Evolutionary conservation across 495 filamentous ascomycete species (phyloP).

Genomic region (Polyplosphaeria fusca): DNA sequence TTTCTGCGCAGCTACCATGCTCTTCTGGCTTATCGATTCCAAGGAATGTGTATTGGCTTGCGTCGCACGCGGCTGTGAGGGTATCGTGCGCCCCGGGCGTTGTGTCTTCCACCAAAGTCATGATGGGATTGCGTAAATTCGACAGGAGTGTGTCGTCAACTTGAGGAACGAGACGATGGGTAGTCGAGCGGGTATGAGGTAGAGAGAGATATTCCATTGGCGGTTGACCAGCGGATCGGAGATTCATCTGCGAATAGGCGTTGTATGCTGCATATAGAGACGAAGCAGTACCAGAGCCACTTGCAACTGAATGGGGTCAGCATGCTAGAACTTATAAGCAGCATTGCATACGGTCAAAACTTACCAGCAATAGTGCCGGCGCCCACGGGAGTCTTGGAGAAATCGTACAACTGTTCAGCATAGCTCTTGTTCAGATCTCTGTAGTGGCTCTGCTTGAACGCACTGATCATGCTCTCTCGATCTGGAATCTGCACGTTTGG

Average conservation of each 20-base stretch:
- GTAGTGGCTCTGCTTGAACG: conserved; percentile 37
- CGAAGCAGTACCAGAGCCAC: conserved; percentile 37
- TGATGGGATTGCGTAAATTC: conserved; percentile 40
- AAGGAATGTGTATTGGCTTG: conserved; percentile 35
- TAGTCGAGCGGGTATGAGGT: conserved; percentile 38
- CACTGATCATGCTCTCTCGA: conserved; percentile 33
- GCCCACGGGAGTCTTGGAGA: conserved; percentile 44
- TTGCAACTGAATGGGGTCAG: too few relatives aligned
- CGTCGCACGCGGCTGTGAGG: conserved; percentile 44
- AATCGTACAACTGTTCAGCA: conserved; percentile 43
- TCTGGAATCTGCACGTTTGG: conserved; percentile 32
- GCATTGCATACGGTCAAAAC: conserved; percentile 1
- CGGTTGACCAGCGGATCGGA: conserved; percentile 7
- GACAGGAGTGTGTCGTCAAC: conserved; percentile 39
- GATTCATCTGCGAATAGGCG: conserved; percentile 35
- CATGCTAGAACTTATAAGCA: conserved; percentile 4
- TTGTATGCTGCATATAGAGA: conserved; percentile 42
- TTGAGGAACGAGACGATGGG: conserved; percentile 36
- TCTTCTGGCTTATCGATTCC: conserved; percentile 39
- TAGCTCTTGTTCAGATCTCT: conserved; percentile 42
- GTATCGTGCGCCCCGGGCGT: conserved; percentile 43
- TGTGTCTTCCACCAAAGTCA: conserved; percentile 43
- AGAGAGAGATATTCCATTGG: conserved; percentile 43
- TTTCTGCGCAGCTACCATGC: conserved; percentile 44
- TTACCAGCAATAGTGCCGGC: conserved; percentile 38